Evolutionary conservation across 2,329 filamentous ascomycete genomes (phyloP).

Genomic region (Aspergillus neoniger): DNA sequence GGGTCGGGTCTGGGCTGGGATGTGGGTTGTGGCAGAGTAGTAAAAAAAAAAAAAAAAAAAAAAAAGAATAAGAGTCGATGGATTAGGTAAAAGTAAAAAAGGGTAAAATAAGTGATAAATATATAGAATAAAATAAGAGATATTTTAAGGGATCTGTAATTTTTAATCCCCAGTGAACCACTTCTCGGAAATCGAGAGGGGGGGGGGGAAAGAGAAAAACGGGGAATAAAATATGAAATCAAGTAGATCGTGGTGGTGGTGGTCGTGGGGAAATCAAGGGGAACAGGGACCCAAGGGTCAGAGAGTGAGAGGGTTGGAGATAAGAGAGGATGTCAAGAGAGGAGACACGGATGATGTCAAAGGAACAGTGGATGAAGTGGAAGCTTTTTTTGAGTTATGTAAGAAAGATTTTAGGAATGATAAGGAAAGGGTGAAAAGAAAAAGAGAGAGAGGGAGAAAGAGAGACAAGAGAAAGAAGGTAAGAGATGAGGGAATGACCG

Average conservation of each 20-base stretch:
- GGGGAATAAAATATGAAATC: no score
- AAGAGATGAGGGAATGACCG: no score
- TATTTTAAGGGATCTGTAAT: no score
- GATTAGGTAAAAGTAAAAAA: slow-evolving; percentile 11
- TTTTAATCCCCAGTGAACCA: neutral
- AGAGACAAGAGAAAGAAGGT: no score
- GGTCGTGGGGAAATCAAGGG: neutral
- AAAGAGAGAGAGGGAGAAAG: no score
- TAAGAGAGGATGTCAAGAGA: neutral
- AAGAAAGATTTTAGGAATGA: neutral
- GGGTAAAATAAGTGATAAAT: no score
- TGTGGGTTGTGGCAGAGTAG: slow-evolving; percentile 9
- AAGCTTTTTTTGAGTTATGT: no score
- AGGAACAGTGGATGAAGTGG: no score
- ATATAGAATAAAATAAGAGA: no score
- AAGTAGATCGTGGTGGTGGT: neutral
- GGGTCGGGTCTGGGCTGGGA: neutral
- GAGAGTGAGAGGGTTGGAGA: neutral
- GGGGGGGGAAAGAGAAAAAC: neutral
- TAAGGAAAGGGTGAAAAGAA: slow-evolving; percentile 1
- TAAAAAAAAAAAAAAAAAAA: neutral
- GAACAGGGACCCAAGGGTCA: neutral
- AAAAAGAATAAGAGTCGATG: no score
- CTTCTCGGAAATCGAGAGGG: neutral
- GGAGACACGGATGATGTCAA: no score